phyloP scores from a whole-genome alignment of 2,329 filamentous ascomycete genomes.

The Diaporthe vaccinii region DNA sequence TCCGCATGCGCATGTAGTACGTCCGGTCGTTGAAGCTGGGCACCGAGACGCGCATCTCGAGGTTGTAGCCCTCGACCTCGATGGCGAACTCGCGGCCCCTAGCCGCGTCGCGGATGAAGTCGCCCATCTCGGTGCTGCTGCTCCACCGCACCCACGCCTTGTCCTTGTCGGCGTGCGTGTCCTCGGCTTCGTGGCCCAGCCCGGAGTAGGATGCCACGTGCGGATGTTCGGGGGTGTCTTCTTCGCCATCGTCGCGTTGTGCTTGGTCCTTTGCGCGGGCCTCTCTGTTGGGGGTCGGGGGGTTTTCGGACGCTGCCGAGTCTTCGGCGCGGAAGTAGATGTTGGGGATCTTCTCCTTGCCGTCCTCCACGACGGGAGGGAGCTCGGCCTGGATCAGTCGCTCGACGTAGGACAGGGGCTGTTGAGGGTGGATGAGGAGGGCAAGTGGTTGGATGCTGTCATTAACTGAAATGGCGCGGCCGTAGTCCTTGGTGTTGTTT shows the following conservation, averaged over 20 bases:
- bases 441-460: conserved; percentile 82
- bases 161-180: conserved; percentile 62
- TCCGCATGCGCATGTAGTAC: conserved; percentile 83
- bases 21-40: conserved; percentile 93
- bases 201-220: conserved; percentile 79
- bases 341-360: conserved; percentile 77
- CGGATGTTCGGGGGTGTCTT: conserved; percentile 41
- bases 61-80: conserved; percentile 77
- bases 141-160: conserved; percentile 85
- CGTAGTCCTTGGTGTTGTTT: conserved; percentile 48
- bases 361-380: conserved; percentile 75
- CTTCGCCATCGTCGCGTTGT: conserved; percentile 35
- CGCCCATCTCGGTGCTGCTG: conserved; percentile 88
- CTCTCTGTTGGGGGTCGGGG: conserved; percentile 50
- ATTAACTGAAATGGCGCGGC: conserved; percentile 52
- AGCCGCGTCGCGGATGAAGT: conserved; percentile 93
- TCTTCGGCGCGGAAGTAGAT: conserved; percentile 87
- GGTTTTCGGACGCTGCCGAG: conserved; percentile 70
- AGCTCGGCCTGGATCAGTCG: conserved; percentile 90
- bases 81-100: conserved; percentile 87
- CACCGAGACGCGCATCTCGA: conserved; percentile 82
- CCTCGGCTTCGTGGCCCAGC: conserved; percentile 70
- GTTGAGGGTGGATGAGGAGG: conserved; percentile 88
- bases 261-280: conserved; percentile 48
- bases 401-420: conserved; percentile 91